Evolutionary conservation across 164 flowering plant species (phyloP).

Genomic region (Berberis vulgaris): DNA sequence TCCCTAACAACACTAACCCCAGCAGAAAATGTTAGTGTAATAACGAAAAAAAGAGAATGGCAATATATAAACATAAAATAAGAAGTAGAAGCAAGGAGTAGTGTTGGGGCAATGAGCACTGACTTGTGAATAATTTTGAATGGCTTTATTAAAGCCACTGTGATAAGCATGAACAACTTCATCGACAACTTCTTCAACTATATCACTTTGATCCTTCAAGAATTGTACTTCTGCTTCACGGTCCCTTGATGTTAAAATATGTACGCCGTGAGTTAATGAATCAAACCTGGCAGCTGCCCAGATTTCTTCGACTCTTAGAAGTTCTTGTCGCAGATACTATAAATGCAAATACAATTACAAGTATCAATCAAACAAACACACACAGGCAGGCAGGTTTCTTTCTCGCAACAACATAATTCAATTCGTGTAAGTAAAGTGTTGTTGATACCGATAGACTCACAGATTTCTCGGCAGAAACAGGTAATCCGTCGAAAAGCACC

Average conservation of each 20-base stretch:
- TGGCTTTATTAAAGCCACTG: conserved; percentile 93
- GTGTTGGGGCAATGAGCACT: too few relatives aligned
- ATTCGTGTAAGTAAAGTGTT: not conserved
- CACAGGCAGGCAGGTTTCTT: not conserved
- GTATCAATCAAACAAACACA: conserved; percentile 6
- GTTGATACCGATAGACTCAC: conserved; percentile 23
- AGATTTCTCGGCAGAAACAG: conserved; percentile 41
- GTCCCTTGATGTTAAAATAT: conserved; percentile 88
- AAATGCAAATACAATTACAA: too few relatives aligned
- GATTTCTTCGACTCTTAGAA: conserved; percentile 67
- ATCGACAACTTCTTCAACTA: conserved; percentile 93
- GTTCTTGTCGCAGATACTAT: conserved; percentile 80
- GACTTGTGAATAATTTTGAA: conserved; percentile 99
- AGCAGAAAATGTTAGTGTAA: too few relatives aligned
- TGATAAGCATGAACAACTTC: conserved; percentile 98
- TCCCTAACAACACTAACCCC: too few relatives aligned
- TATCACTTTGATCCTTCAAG: conserved; percentile 87
- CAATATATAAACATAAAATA: too few relatives aligned
- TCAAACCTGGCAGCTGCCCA: conserved; percentile 97
- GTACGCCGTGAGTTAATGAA: conserved; percentile 96
- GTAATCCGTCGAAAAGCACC: conserved; percentile 59
- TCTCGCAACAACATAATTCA: not conserved
- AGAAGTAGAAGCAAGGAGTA: not conserved
- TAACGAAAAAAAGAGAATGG: too few relatives aligned
- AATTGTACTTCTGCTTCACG: conserved; percentile 67